Evolutionary conservation across 805 yeast species (phyloP), one percentile per base, ranked within the genome.

Genomic region (Kregervanrija delftensis): DNA sequence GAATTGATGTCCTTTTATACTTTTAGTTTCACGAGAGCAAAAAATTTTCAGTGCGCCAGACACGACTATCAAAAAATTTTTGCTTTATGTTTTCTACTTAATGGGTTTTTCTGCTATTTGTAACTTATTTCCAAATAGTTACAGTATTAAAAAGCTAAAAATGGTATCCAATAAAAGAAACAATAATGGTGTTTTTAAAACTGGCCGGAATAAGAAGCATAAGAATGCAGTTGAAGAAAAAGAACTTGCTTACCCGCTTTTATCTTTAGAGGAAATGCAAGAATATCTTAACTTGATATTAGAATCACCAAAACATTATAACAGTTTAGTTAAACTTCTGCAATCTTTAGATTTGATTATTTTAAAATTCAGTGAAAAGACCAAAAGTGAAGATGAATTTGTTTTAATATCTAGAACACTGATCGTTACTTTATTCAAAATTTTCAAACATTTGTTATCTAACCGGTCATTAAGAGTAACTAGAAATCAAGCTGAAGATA

Each of bases 321-420:
- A 85, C 56, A 73, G 76, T 47, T 60, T 84, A 8, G 75, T 70
- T 2, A 56, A 55, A 5, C 61, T 84, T 35, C 47, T 79, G n/a
- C 62, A 61, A 11, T 69, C 68, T 42, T 65, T 72, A 32, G 60
- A 58, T 5, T 35, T 47, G 1, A 50, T 63, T 14, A 56, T 47
- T 2, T 12, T 15, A 5, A 52, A 44, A 36, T 60, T 60, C 46
- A 31, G 33, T 1, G 33, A 33, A 4, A 43, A 34, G n/a, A 32
- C 50, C 14, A 58, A 55, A 5, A 51, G 46, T 4, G 72, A 54
- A 34, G 50, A 50, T 2, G 35, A 47, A 6, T 49, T 54, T 15
- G 32, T 52, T 28, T 16, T 12, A 8, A 39, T 48, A 12, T 46
- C 70, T 2, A 66, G 82, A 53, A 58, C 65, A 14, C 49, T 74